These are phyloP conservation scores for Thuidium tamariscinum DNA, from an alignment of 225 moss, liverwort and hornwort genomes.

Conservation along the genomic window DNA sequence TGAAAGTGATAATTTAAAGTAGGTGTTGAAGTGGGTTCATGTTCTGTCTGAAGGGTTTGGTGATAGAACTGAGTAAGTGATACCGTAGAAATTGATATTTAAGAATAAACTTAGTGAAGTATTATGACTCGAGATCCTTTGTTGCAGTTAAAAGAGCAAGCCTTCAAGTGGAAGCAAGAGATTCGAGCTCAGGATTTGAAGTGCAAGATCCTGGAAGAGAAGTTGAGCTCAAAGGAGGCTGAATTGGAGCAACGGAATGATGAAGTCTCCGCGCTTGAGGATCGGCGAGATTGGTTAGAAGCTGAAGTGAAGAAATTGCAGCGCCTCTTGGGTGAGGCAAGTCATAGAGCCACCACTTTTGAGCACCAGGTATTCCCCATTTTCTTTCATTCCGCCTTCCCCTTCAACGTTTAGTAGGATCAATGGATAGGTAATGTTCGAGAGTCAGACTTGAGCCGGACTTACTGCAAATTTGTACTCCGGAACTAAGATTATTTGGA, in stretches of 20 bases:
- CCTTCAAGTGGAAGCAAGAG: conserved; percentile 62
- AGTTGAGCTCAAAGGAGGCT: conserved; percentile 53
- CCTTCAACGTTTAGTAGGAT: not conserved
- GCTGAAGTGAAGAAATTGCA: conserved; percentile 60
- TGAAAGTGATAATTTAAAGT: not conserved
- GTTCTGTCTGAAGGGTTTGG: not conserved
- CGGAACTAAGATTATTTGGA: not conserved
- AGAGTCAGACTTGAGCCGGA: not conserved
- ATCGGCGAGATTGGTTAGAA: conserved; percentile 78
- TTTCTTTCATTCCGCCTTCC: not conserved
- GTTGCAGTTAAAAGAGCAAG: conserved; percentile 48
- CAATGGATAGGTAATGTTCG: too few species aligned
- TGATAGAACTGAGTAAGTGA: not conserved
- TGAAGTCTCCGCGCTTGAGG: conserved; percentile 45
- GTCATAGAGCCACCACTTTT: conserved; percentile 10
- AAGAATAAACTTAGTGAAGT: not conserved
- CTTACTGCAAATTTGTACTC: not conserved
- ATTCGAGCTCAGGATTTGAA: conserved; percentile 63
- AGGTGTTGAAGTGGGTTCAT: not conserved
- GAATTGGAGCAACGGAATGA: conserved; percentile 59
- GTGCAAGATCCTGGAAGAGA: conserved; percentile 70
- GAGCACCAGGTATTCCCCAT: conserved; percentile 27
- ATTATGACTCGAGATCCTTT: not conserved
- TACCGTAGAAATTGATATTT: not conserved
- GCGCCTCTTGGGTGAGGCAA: conserved; percentile 50